phyloP scores from a whole-genome alignment of 1,284 basidiomycete genomes.

The Cutaneotrichosporon sp. region DNA sequence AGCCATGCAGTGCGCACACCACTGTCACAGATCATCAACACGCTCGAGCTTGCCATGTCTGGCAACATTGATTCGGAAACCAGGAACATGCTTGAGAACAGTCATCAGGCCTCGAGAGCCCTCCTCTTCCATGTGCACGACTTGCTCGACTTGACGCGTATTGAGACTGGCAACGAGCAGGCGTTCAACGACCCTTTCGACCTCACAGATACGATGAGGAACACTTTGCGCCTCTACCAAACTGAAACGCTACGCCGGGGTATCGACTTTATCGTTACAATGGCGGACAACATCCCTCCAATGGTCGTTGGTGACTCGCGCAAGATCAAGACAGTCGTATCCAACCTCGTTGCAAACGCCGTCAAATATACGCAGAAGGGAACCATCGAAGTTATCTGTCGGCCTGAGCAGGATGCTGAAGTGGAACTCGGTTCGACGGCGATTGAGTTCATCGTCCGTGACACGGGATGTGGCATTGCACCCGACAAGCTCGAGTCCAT shows the following conservation, averaged over 20 bases:
- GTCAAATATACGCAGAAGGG: slow-evolving; percentile 73
- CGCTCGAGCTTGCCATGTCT: slow-evolving; percentile 77
- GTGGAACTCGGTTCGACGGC: slow-evolving; percentile 48
- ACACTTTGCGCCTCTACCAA: slow-evolving; percentile 58
- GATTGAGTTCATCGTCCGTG: slow-evolving; percentile 68
- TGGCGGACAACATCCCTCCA: slow-evolving; percentile 54
- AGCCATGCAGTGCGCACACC: slow-evolving; percentile 67
- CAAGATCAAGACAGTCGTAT: slow-evolving; percentile 74
- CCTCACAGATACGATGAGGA: slow-evolving; percentile 61
- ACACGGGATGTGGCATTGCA: slow-evolving; percentile 73
- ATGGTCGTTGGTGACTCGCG: slow-evolving; percentile 65
- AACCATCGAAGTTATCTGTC: slow-evolving; percentile 61
- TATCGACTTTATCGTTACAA: slow-evolving; percentile 61
- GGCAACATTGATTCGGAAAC: slow-evolving; percentile 72
- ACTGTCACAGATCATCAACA: slow-evolving; percentile 55
- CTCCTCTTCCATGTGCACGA: slow-evolving; percentile 81
- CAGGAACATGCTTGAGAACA: slow-evolving; percentile 69
- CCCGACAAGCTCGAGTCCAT: slow-evolving; percentile 69
- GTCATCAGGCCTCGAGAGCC: slow-evolving; percentile 75
- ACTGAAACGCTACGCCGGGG: slow-evolving; percentile 67
- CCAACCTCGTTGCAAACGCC: slow-evolving; percentile 78
- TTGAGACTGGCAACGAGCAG: slow-evolving; percentile 74
- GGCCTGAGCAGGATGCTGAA: slow-evolving; percentile 1
- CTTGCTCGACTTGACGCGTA: slow-evolving; percentile 72
- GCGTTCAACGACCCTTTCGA: slow-evolving; percentile 80